Evolutionary conservation across 2,329 filamentous ascomycete genomes (phyloP).

Genomic region (Cladosporium sp.): DNA sequence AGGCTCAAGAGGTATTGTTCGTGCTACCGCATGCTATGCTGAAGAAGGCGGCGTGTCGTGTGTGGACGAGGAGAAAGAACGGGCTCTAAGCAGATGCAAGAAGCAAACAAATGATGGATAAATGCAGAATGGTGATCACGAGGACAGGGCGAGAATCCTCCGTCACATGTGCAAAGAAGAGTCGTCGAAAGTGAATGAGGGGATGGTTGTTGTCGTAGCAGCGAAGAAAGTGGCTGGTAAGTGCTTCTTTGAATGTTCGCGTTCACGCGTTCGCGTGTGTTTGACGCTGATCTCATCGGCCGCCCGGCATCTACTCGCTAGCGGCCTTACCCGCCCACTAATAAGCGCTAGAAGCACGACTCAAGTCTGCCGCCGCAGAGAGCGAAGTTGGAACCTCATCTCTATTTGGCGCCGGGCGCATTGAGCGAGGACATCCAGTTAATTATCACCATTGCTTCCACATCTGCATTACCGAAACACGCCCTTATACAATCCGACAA

Average conservation of each 20-base stretch:
- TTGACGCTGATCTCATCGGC: no score
- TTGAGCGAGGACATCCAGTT: neutral
- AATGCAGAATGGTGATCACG: constrained; percentile 3
- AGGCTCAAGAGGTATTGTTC: constrained; percentile 21
- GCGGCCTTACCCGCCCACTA: no score
- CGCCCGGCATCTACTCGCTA: no score
- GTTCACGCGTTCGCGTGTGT: neutral
- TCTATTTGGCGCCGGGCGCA: neutral
- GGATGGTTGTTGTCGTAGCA: neutral
- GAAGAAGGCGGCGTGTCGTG: constrained; percentile 1
- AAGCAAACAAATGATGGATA: neutral
- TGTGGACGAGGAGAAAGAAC: neutral
- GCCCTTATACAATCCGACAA: constrained; percentile 16
- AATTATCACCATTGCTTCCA: neutral
- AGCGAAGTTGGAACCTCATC: neutral
- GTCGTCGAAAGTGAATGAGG: neutral
- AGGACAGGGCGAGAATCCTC: neutral
- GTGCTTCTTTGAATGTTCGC: no score
- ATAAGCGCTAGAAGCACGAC: no score
- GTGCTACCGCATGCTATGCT: constrained; percentile 26
- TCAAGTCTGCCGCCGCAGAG: neutral
- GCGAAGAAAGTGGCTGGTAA: neutral
- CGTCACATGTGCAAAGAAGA: constrained; percentile 3
- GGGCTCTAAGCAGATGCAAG: neutral
- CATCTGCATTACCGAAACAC: neutral